Evolutionary conservation across 352 stramenopile genomes (phyloP).

Genomic region (Halophytophthora polymorphica): DNA sequence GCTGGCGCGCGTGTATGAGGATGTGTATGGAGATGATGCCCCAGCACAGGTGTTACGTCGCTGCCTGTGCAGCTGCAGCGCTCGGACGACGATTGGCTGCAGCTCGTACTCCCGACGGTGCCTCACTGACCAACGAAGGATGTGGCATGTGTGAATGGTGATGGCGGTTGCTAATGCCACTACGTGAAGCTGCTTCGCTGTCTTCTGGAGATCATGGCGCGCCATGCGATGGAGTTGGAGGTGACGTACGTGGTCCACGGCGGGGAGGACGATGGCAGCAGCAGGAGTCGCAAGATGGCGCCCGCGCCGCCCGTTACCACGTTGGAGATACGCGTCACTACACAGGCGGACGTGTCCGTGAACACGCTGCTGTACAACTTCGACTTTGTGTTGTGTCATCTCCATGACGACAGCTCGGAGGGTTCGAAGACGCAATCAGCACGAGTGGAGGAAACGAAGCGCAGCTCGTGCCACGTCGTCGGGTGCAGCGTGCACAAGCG

Average conservation of each 20-base stretch:
- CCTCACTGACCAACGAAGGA: slow-evolving; percentile 14
- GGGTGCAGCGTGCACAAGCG: slow-evolving; percentile 41
- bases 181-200: slow-evolving; percentile 39
- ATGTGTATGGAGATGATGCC: not conserved
- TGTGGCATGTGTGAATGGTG: slow-evolving; percentile 39
- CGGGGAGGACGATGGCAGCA: not conserved
- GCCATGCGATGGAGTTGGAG: slow-evolving; percentile 28
- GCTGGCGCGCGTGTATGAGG: not conserved
- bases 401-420: slow-evolving; percentile 33
- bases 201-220: slow-evolving; percentile 34
- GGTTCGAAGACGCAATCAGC: not conserved
- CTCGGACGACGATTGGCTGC: not conserved
- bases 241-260: slow-evolving; percentile 33
- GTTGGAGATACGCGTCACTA: slow-evolving; percentile 37
- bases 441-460: slow-evolving; percentile 13
- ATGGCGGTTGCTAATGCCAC: slow-evolving; percentile 31
- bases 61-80: not conserved
- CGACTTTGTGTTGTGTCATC: slow-evolving; percentile 43
- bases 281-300: no score
- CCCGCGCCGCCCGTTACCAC: slow-evolving; percentile 17
- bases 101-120: slow-evolving; percentile 28
- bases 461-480: slow-evolving; percentile 53
- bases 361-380: slow-evolving; percentile 35
- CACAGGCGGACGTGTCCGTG: slow-evolving; percentile 11
- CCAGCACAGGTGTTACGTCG: not conserved